phyloP scores from a whole-genome alignment of 176 grass and related monocot genomes.

The Puya raimondii region DNA sequence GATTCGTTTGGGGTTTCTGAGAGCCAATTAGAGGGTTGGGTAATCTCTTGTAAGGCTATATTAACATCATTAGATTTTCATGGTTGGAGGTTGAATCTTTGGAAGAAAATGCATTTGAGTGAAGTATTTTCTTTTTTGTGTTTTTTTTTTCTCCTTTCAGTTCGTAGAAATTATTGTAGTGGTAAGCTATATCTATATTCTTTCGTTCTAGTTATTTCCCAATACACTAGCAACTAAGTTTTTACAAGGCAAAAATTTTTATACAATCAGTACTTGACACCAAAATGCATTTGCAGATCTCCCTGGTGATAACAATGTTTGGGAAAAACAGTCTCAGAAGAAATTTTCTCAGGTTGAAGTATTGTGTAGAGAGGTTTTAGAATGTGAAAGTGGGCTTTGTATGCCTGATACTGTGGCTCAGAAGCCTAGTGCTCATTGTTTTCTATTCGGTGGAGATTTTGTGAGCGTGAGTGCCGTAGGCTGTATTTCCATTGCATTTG shows the following conservation, averaged over 20 bases:
- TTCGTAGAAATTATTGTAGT: background rate
- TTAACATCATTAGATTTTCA: background rate
- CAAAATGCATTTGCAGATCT: constrained; percentile 30
- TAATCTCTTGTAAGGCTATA: background rate
- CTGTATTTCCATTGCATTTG: constrained; percentile 40
- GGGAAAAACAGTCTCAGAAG: constrained; percentile 18
- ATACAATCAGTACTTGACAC: constrained; percentile 10
- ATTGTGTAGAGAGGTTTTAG: constrained; percentile 12
- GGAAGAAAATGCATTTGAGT: no score
- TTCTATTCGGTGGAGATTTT: constrained; percentile 53
- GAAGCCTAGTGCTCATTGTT: constrained; percentile 33
- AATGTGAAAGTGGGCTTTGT: constrained; percentile 12
- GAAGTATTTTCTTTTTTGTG: constrained; percentile 1
- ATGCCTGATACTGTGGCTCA: constrained; percentile 18
- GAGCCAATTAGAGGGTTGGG: no score
- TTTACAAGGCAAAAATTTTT: background rate
- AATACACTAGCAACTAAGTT: background rate
- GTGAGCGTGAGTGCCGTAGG: constrained; percentile 44
- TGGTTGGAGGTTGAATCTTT: background rate
- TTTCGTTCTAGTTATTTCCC: background rate
- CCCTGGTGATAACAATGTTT: constrained; percentile 16
- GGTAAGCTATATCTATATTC: background rate
- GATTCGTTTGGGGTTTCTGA: no score
- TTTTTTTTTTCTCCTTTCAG: background rate
- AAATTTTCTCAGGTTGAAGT: constrained; percentile 14